These are phyloP conservation scores for Wickerhamiella brachini DNA, from an alignment of 805 yeast species.

Conservation along the genomic window DNA sequence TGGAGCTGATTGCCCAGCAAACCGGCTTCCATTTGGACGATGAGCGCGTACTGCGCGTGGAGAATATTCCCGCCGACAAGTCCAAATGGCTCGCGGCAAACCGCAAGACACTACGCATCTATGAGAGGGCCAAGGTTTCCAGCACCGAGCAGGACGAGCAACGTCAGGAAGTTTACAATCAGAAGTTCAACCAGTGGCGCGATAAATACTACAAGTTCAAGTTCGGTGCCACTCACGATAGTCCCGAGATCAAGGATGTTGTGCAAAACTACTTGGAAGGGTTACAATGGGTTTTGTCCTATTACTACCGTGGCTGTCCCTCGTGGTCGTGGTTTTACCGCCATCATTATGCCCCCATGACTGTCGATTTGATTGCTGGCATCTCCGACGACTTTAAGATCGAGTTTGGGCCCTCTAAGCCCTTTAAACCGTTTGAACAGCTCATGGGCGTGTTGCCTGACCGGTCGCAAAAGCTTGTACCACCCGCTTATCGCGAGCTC, in stretches of 20 bases:
- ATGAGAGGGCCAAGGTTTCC: constrained; percentile 22
- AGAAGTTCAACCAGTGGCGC: constrained; percentile 72
- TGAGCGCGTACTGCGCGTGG: constrained; percentile 45
- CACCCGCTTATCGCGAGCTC: constrained; percentile 58
- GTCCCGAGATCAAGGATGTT: constrained; percentile 43
- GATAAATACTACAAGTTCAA: constrained; percentile 75
- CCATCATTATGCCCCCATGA: constrained; percentile 89
- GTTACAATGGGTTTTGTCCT: constrained; percentile 88
- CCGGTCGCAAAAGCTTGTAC: constrained; percentile 69
- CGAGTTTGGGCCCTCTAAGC: constrained; percentile 53
- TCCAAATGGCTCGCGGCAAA: constrained; percentile 6
- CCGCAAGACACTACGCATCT: constrained; percentile 25
- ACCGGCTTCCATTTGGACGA: constrained; percentile 34
- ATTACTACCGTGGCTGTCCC: constrained; percentile 79
- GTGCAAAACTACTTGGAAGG: constrained; percentile 84
- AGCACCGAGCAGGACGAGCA: constrained; percentile 25
- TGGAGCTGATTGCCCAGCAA: constrained; percentile 18
- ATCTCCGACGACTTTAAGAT: constrained; percentile 39
- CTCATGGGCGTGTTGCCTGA: constrained; percentile 96
- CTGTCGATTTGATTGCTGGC: constrained; percentile 71
- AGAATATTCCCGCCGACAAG: constrained; percentile 2
- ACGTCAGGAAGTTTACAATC: constrained; percentile 52
- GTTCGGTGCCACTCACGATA: constrained; percentile 47
- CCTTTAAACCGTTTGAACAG: constrained; percentile 89
- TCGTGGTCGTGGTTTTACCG: constrained; percentile 94